Evolutionary conservation across 306 rosid genomes (phyloP).

Genomic region (Prunus mira): DNA sequence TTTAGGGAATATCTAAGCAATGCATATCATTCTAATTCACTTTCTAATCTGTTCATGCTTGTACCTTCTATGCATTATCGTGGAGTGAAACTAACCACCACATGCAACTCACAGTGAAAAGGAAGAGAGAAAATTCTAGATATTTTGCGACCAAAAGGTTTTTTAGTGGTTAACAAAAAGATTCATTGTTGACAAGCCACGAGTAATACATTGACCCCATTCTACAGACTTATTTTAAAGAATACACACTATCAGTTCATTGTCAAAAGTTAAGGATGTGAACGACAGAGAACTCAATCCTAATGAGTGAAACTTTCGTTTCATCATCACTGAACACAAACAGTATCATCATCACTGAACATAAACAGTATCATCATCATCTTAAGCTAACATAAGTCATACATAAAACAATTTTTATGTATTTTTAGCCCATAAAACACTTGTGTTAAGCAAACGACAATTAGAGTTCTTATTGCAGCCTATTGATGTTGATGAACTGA

Average conservation of each 20-base stretch:
- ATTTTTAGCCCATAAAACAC: not conserved
- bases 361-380: not conserved
- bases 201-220: not conserved
- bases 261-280: not conserved
- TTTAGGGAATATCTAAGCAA: not conserved
- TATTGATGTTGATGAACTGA: not conserved
- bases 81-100: not conserved
- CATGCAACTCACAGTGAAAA: not conserved
- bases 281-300: not conserved
- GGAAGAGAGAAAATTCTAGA: no score
- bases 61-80: not conserved
- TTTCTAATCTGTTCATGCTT: not conserved
- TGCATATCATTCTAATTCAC: not conserved
- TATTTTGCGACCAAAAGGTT: not conserved
- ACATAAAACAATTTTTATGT: no score
- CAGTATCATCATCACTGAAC: not conserved
- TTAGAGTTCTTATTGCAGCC: not conserved
- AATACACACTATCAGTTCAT: not conserved
- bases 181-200: not conserved
- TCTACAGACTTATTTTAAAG: not conserved
- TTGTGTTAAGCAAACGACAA: not conserved
- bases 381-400: not conserved
- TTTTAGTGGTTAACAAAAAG: not conserved
- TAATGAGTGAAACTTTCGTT: not conserved
- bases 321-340: not conserved